These are phyloP conservation scores for Picochlorum costavermella DNA, from an alignment of 139 green algal genomes.

Conservation along the genomic window DNA sequence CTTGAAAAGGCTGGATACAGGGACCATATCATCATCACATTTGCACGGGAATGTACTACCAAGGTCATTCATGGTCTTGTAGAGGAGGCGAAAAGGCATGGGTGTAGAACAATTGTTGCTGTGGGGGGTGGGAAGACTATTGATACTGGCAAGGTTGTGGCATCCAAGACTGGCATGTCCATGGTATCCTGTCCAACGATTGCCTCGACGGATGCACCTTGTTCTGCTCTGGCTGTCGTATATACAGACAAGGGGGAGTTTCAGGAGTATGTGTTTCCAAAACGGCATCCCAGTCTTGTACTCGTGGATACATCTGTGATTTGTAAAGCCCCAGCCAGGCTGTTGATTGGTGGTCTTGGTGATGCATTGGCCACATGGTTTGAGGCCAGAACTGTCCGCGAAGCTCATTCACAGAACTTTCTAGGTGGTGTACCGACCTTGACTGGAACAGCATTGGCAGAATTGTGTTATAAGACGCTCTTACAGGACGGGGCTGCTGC, in stretches of 20 bases:
- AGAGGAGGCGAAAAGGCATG: neutral
- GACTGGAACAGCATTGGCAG: constrained; percentile 5
- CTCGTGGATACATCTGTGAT: constrained; percentile 23
- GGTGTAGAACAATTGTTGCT: constrained; percentile 8
- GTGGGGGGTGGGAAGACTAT: constrained; percentile 14
- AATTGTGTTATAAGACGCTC: constrained; percentile 15
- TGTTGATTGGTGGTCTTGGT: constrained; percentile 18
- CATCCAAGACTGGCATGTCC: neutral
- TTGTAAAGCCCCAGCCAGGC: constrained; percentile 1
- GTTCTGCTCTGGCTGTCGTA: constrained; percentile 18
- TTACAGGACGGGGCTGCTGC: constrained; percentile 11
- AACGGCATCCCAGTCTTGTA: constrained; percentile 20
- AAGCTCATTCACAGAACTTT: constrained; percentile 14
- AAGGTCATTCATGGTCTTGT: constrained; percentile 12
- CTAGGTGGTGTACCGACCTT: constrained; percentile 12
- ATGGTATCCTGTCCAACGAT: constrained; percentile 11
- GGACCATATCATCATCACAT: constrained; percentile 8
- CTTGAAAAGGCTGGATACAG: neutral
- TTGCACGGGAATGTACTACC: constrained; percentile 12
- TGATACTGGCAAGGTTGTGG: constrained; percentile 8
- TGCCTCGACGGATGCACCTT: constrained; percentile 21
- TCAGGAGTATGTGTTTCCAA: constrained; percentile 3
- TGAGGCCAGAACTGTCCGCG: constrained; percentile 16
- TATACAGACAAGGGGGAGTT: constrained; percentile 11
- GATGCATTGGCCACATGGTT: constrained; percentile 25